Evolutionary conservation across 1,284 basidiomycete species (phyloP).

Genomic region (Rhodotorula sp.): DNA sequence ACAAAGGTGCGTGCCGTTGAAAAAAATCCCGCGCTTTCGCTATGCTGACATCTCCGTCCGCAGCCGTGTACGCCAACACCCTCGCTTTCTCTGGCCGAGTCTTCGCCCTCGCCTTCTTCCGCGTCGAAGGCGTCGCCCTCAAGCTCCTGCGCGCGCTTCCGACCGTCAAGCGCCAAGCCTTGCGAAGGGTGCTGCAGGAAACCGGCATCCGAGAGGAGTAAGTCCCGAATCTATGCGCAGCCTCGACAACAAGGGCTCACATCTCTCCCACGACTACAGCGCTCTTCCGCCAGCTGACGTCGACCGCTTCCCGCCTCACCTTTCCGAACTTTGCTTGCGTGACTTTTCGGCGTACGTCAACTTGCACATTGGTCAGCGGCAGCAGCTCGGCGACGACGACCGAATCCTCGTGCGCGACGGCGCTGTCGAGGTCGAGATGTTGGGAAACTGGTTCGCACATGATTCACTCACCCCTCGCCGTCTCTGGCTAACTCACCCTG

Average conservation of each 20-base stretch:
- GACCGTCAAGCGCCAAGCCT: constrained; percentile 50
- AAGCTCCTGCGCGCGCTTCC: constrained; percentile 55
- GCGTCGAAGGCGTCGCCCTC: constrained; percentile 54
- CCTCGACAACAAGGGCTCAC: neutral
- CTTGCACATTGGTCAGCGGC: constrained; percentile 14
- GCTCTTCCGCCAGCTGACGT: constrained; percentile 21
- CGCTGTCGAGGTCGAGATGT: constrained; percentile 40
- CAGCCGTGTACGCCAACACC: constrained; percentile 56
- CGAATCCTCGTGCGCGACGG: constrained; percentile 37
- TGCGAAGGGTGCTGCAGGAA: constrained; percentile 49
- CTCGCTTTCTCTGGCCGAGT: constrained; percentile 55
- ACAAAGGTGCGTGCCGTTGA: constrained; percentile 48
- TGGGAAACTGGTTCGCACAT: constrained; percentile 42
- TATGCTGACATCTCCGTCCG: neutral
- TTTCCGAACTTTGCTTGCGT: constrained; percentile 27
- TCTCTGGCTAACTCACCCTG: neutral
- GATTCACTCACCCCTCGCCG: too few species aligned
- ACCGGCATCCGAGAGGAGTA: constrained; percentile 35
- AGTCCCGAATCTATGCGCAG: neutral
- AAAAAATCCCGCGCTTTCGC: too few species aligned
- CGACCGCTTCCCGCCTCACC: constrained; percentile 31
- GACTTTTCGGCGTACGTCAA: constrained; percentile 30
- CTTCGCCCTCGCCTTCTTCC: constrained; percentile 56
- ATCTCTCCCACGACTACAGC: neutral
- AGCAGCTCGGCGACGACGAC: neutral